Conservation (phyloP, 192 early-diverging fungal species). For the Entrophospora sp. region DNA sequence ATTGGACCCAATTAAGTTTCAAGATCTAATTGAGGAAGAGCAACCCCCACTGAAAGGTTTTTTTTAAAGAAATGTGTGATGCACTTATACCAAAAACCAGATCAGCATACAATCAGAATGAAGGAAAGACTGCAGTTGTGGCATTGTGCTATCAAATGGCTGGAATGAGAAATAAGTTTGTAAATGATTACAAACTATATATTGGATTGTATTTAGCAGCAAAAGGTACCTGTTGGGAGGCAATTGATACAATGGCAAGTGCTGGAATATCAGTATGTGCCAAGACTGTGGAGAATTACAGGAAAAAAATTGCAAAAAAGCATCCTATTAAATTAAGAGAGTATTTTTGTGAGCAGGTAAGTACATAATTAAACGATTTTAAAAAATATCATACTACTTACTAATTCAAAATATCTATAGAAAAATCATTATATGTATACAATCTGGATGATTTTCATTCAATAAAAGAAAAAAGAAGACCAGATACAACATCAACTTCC, state of each 20-base stretch:
- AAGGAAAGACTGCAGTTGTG: constrained; percentile 1
- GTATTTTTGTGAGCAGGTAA: background rate
- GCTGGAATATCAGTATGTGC: background rate
- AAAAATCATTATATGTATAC: background rate
- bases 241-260: background rate
- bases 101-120: background rate
- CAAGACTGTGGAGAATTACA: background rate
- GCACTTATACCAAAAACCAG: too few species aligned
- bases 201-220: background rate
- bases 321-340: background rate
- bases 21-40: background rate
- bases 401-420: background rate
- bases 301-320: background rate
- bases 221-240: background rate
- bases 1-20: background rate
- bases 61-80: too few species aligned
- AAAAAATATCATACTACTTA: background rate
- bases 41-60: background rate
- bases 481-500: background rate
- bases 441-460: background rate
- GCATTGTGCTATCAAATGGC: constrained; percentile 3
- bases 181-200: constrained; percentile 2
- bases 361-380: background rate
- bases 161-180: constrained; percentile 4
- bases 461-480: background rate